A percentile compares a stretch with the other conserved stretches of the same genome.
phyloP scores from a whole-genome alignment of 768 basidiomycete species.

The Zangia roseola region DNA sequence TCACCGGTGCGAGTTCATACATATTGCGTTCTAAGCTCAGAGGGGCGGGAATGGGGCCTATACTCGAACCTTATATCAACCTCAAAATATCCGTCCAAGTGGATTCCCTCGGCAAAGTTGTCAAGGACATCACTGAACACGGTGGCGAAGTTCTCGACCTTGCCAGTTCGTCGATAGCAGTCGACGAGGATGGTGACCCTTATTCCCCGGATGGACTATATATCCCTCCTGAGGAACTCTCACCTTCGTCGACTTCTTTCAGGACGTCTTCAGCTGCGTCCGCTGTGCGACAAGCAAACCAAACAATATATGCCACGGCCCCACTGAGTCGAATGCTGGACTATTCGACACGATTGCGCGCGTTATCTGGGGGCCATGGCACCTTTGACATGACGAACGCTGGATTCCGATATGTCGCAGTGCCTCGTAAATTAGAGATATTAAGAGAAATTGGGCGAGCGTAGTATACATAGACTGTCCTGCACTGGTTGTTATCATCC shows the following conservation, averaged over 20 bases:
- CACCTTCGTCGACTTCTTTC: conserved; percentile 57
- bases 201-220: conserved; percentile 68
- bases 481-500: conserved; percentile 11
- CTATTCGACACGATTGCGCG: conserved; percentile 74
- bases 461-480: conserved; percentile 29
- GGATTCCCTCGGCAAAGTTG: conserved; percentile 69
- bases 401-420: conserved; percentile 71
- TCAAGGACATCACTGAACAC: conserved; percentile 83
- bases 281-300: conserved; percentile 45
- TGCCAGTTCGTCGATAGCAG: conserved; percentile 35
- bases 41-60: conserved; percentile 63
- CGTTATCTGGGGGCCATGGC: conserved; percentile 81
- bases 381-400: conserved; percentile 74
- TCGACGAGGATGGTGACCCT: conserved; percentile 38
- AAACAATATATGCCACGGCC: conserved; percentile 68
- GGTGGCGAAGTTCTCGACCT: conserved; percentile 79
- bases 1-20: conserved; percentile 63
- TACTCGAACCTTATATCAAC: conserved; percentile 77
- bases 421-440: conserved; percentile 65
- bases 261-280: conserved; percentile 27
- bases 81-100: conserved; percentile 69
- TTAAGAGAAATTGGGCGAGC: conserved; percentile 76
- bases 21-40: conserved; percentile 62
- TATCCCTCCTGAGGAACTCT: conserved; percentile 71
- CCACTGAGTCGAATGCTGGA: conserved; percentile 83